Evolutionary conservation across 2,329 filamentous ascomycete species (phyloP).

Genomic region (Trichoderma harzianum): DNA sequence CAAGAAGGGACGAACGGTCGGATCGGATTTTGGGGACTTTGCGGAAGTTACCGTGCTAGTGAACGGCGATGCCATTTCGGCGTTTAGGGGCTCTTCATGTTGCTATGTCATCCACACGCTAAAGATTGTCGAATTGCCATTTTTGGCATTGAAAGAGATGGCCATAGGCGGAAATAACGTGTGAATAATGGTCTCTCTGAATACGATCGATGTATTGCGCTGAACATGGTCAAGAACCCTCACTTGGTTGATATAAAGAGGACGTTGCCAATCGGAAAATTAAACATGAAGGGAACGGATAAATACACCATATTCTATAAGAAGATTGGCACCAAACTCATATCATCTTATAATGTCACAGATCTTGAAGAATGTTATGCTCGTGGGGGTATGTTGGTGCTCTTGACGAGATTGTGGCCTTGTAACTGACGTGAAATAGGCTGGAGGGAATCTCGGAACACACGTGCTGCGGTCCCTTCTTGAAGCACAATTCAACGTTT

Average conservation of each 20-base stretch:
- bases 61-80: neutral
- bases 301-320: neutral
- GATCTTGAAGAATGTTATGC: neutral
- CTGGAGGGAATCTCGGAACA: neutral
- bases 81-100: neutral
- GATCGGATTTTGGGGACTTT: neutral
- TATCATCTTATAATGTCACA: neutral
- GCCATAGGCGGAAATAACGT: neutral
- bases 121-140: neutral
- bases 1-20: neutral
- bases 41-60: neutral
- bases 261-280: neutral
- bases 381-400: neutral
- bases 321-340: neutral
- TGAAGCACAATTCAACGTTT: neutral
- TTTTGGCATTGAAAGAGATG: neutral
- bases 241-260: neutral
- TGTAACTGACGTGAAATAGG: neutral
- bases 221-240: neutral
- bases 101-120: neutral
- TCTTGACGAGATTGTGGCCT: neutral
- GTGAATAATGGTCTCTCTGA: neutral
- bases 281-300: neutral
- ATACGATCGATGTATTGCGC: neutral
- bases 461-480: neutral